phyloP scores from a whole-genome alignment of 805 yeast genomes.

The Kuraishia capsulata region DNA sequence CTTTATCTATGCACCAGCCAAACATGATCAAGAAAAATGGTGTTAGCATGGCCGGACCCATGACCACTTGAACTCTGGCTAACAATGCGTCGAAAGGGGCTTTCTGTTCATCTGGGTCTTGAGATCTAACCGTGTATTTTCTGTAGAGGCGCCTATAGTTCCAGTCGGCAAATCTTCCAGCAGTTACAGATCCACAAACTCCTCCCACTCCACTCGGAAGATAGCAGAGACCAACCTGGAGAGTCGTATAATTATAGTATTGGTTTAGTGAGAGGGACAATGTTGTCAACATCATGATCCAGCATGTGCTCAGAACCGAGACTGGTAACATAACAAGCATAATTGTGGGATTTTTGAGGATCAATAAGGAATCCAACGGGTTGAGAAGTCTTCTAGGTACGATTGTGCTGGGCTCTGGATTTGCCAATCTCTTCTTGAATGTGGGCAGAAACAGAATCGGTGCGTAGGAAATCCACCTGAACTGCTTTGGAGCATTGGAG shows the following conservation, averaged over 20 bases:
- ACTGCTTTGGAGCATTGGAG: conserved; percentile 39
- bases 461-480: conserved; percentile 2
- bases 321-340: conserved; percentile 42
- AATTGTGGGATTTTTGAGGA: conserved; percentile 35
- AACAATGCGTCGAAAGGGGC: conserved; percentile 42
- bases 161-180: conserved; percentile 51
- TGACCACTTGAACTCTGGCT: conserved; percentile 42
- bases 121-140: background rate
- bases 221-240: conserved; percentile 62
- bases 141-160: conserved; percentile 22
- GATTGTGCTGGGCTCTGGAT: background rate
- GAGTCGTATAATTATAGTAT: conserved; percentile 38
- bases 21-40: conserved; percentile 35
- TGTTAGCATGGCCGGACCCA: conserved; percentile 29
- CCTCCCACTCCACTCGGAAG: conserved; percentile 69
- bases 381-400: conserved; percentile 12
- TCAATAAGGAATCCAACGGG: conserved; percentile 28
- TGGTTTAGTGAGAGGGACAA: conserved; percentile 44
- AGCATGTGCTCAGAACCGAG: conserved; percentile 55
- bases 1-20: conserved; percentile 64
- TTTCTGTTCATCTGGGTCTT: background rate
- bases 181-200: conserved; percentile 44
- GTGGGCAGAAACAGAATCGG: conserved; percentile 2
- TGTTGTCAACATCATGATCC: conserved; percentile 65
- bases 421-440: background rate